Conservation (phyloP, 768 basidiomycete genomes). For the Xerocomellus amylosporus region DNA sequence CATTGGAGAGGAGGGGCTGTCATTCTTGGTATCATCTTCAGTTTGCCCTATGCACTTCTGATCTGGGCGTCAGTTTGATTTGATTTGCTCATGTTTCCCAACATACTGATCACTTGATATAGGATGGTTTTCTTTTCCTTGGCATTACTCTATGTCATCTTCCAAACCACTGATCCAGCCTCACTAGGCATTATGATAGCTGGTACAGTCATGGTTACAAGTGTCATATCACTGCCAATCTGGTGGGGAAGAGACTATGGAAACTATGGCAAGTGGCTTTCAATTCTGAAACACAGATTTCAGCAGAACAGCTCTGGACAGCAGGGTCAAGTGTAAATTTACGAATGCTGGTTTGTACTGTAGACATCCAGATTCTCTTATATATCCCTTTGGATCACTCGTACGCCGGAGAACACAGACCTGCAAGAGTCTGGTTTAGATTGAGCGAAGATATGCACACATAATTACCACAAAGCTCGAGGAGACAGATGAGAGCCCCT, state of each 20-base stretch:
- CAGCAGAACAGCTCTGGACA: background rate
- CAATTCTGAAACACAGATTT: background rate
- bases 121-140: background rate
- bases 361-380: no score
- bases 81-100: background rate
- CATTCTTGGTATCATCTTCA: background rate
- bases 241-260: conserved; percentile 1
- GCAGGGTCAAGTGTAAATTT: background rate
- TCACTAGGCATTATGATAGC: background rate
- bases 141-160: background rate
- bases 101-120: background rate
- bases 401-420: no score
- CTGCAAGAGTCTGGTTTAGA: no score
- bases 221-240: background rate
- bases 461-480: no score
- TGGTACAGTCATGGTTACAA: background rate
- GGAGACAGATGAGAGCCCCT: no score
- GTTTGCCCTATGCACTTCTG: background rate
- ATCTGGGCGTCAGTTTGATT: background rate
- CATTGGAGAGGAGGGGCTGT: background rate
- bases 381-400: no score
- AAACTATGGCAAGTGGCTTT: background rate
- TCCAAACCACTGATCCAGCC: background rate
- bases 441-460: no score
- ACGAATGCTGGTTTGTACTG: background rate